Percentiles rank a stretch among this genome's conserved stretches.
phyloP scores from a whole-genome alignment of 78 protist species.

The Protostelium mycophagum region DNA sequence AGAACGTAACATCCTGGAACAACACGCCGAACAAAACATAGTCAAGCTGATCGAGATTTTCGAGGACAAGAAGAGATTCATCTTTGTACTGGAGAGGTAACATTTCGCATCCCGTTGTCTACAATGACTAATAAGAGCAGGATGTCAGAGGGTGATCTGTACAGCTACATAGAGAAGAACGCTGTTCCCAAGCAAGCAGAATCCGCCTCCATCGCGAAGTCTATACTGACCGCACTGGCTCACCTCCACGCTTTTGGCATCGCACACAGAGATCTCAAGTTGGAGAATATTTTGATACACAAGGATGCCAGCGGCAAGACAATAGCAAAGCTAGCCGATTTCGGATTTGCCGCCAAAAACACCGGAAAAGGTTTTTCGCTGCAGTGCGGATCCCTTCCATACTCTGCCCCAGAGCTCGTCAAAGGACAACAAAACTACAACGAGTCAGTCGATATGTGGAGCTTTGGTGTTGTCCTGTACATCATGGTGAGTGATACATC shows the following conservation, averaged over 20 bases:
- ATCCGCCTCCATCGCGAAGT: background rate
- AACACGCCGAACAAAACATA: background rate
- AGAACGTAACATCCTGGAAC: background rate
- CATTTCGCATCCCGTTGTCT: no score
- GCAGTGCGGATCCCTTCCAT: background rate
- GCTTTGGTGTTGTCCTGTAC: background rate
- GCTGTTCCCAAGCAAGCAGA: background rate
- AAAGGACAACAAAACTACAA: background rate
- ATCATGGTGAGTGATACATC: no score
- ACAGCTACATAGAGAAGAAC: background rate
- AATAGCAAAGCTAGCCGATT: background rate
- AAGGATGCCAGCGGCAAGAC: slow-evolving; percentile 3
- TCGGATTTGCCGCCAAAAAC: background rate
- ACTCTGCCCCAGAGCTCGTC: background rate
- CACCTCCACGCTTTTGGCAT: slow-evolving; percentile 66
- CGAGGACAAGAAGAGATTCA: background rate
- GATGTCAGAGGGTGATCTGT: background rate
- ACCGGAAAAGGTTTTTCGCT: background rate
- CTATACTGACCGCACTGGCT: background rate
- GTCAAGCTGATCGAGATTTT: background rate
- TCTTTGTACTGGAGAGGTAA: background rate
- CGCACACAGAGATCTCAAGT: slow-evolving; percentile 80
- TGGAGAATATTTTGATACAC: slow-evolving; percentile 44
- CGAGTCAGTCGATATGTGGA: background rate
- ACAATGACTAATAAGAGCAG: no score